Evolutionary conservation across 106 monocot species (phyloP).

Genomic region (Allium cepa): DNA sequence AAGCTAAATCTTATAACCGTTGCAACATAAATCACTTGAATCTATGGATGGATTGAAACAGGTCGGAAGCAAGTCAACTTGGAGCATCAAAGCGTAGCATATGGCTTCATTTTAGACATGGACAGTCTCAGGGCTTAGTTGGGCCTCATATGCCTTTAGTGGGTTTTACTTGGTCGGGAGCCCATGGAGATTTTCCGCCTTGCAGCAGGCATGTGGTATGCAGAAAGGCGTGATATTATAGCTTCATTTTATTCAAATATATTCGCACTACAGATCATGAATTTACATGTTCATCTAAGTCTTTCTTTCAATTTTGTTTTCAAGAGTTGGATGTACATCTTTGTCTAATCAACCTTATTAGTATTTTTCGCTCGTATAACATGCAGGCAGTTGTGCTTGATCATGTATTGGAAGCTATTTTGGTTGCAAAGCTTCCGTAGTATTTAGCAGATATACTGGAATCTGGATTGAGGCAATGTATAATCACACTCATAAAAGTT

Average conservation of each 20-base stretch:
- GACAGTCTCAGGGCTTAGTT: no score
- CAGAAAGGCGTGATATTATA: slow-evolving; percentile 77
- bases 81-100: no score
- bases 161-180: slow-evolving; percentile 77
- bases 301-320: neutral
- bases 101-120: no score
- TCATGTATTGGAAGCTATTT: slow-evolving; percentile 66
- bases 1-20: no score
- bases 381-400: slow-evolving; percentile 82
- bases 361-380: neutral
- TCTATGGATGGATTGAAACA: no score
- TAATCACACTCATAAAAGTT: slow-evolving; percentile 82
- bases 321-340: neutral
- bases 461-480: slow-evolving; percentile 60
- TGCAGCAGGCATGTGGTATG: slow-evolving; percentile 92
- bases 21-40: no score
- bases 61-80: no score
- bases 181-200: slow-evolving; percentile 84
- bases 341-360: neutral
- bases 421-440: slow-evolving; percentile 60
- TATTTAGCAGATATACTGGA: slow-evolving; percentile 62
- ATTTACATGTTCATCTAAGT: neutral
- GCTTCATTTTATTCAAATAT: slow-evolving; percentile 22
- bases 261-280: neutral
- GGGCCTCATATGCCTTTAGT: slow-evolving; percentile 21